These are phyloP conservation scores for Naumovozyma dairenensis DNA, from an alignment of 805 yeast genomes.

Conservation along the genomic window DNA sequence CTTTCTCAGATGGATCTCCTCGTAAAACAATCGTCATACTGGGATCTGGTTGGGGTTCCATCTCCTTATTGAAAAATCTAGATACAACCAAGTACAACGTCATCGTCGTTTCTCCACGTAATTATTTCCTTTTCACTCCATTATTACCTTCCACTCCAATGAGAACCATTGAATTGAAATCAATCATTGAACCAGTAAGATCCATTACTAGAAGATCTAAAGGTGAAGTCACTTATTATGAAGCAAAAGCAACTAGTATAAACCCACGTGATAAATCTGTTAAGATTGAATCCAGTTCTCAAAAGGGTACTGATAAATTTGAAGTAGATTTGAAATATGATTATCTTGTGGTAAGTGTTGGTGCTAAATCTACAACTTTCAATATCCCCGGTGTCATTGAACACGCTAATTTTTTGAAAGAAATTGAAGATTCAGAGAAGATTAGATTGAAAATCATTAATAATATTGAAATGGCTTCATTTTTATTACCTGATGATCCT, in stretches of 20 bases:
- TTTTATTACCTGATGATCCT: conserved; percentile 58
- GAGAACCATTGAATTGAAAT: conserved; percentile 81
- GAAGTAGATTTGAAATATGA: conserved; percentile 53
- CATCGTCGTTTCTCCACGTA: conserved; percentile 85
- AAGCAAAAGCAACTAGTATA: conserved; percentile 81
- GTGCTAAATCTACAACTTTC: conserved; percentile 89
- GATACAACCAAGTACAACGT: conserved; percentile 86
- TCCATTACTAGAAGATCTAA: conserved; percentile 68
- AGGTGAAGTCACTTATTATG: conserved; percentile 74
- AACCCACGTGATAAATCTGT: conserved; percentile 64
- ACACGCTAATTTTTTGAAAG: conserved; percentile 82
- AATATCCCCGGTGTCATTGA: conserved; percentile 93
- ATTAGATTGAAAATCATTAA: conserved; percentile 77
- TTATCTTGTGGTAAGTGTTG: conserved; percentile 83
- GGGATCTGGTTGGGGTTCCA: conserved; percentile 95
- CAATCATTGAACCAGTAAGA: conserved; percentile 91
- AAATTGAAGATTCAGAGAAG: conserved; percentile 75
- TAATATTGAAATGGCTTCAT: conserved; percentile 79
- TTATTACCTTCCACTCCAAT: conserved; percentile 90
- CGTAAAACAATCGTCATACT: conserved; percentile 49
- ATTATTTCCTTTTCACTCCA: conserved; percentile 92
- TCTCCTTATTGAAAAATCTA: conserved; percentile 70
- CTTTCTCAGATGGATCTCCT: conserved; percentile 37
- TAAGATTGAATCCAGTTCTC: conserved; percentile 40
- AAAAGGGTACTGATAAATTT: conserved; percentile 36